Base-by-base conservation (phyloP, 352 stramenopile species). In the Globisporangium camurandrum region DNA sequence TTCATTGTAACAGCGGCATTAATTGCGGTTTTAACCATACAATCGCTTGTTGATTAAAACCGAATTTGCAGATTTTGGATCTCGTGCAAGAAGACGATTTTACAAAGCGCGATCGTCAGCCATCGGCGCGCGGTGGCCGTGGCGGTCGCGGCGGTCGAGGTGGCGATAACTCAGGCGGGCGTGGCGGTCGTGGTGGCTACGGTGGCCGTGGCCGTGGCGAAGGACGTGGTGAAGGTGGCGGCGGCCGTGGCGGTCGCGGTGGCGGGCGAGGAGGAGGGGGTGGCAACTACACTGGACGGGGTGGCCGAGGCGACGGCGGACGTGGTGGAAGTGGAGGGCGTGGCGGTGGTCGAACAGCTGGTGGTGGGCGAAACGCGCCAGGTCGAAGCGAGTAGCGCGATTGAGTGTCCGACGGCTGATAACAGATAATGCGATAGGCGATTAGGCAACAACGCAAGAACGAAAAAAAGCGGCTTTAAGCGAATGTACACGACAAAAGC, bases 21-120 rank as follows among this genome's bases (percentile, higher is more conserved):
- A n/a, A n/a, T n/a, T n/a, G n/a, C 28, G 33, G n/a, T 17, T 39
- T 17, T 39, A 39, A 39, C 19, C 45, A 4, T 6, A 8, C 36
- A n/a, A 37, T 3, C n/a, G 28, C 40, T 16, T 2, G 16, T 28
- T 36, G 14, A 56, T 31, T 4, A 28, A 39, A n/a, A n/a, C n/a
- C n/a, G n/a, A n/a, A n/a, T n/a, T n/a, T n/a, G 20, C 46, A 91
- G 78, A 86, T 93, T 61, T 53, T 99, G 45, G 95, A 99, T 50
- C 94, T 96, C 69, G 95, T 98, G 14, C 70, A 89, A 28, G 92
- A 98, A 71, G 83, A 98, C 52, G 88, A 98, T 53, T 84, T 90
- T 23, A 84, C 60, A 46, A 93, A 83, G 62, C 75, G 75, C 61
- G 77, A 91, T 49, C 77, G 84, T 50, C 78, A 86, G 65, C 53